These are phyloP conservation scores for Hysterangium stoloniferum DNA, from an alignment of 768 basidiomycete genomes.

Conservation along the genomic window DNA sequence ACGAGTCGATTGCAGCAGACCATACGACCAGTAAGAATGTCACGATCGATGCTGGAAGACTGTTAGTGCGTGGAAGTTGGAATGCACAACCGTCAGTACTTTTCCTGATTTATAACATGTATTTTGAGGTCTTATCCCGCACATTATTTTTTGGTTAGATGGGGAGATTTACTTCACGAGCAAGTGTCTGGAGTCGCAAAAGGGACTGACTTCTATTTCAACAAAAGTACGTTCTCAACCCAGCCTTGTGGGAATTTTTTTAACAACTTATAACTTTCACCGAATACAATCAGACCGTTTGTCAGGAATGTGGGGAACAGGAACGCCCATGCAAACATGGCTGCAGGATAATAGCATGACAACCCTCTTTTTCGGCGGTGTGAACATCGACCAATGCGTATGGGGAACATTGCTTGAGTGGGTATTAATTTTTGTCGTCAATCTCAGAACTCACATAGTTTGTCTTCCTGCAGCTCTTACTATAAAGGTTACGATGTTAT, in stretches of 20 bases:
- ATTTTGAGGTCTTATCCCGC: too few species aligned
- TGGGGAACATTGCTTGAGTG: not conserved
- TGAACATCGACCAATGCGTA: constrained; percentile 5
- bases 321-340: not conserved
- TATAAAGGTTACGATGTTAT: constrained; percentile 6
- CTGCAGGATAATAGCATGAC: constrained; percentile 7
- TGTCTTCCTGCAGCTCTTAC: not conserved
- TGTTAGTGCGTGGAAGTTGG: not conserved
- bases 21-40: not conserved
- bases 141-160: not conserved
- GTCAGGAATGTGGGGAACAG: constrained; percentile 3
- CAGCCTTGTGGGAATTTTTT: not conserved
- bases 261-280: not conserved
- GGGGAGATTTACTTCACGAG: not conserved
- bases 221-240: constrained; percentile 6
- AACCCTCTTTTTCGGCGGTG: constrained; percentile 5
- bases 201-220: constrained; percentile 5
- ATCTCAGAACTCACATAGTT: not conserved
- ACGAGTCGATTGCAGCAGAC: not conserved
- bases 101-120: not conserved
- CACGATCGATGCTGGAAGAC: not conserved
- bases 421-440: not conserved
- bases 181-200: not conserved
- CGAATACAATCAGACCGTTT: not conserved
- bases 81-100: constrained; percentile 1